Evolutionary conservation across 2,329 filamentous ascomycete species (phyloP), one percentile per base, ranked within the genome.

Genomic region (Hysterium pulicare): DNA sequence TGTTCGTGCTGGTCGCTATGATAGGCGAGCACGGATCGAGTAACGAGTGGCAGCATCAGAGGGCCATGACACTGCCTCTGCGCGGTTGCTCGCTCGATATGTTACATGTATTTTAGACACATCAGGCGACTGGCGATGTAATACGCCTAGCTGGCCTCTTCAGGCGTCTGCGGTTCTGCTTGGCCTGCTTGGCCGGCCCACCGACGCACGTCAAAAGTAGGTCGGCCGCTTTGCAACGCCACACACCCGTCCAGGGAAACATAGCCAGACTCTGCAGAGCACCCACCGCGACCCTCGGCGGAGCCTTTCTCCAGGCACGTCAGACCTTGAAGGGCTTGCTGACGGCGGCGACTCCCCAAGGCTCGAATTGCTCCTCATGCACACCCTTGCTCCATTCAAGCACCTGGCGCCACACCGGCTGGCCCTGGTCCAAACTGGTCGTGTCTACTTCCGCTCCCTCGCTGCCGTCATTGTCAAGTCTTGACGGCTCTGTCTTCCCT

Each of bases 341-440:
- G 58, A 61, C 57, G 57, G 49, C 34, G 37, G 24, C 24, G 26
- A 31, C 15, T 16, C 26, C 13, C 34, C 17, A 20, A 20, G 34
- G 4, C 21, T 21, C 34, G 5, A 3, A 3, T 20, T 39, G 37
- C 36, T 19, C n/a, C 31, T 55, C 55, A 64, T 61, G 62, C 62
- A 57, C 53, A 63, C 62, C 62, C 60, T 59, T 65, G 61, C 52
- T 51, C 34, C 34, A 37, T 16, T 24, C 20, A 53, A 42, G 43
- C 47, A 42, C 41, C 45, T 53, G 46, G 61, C 62, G 61, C 62
- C 62, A 64, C 62, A 59, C 62, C 57, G 59, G 55, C 56, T 61
- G 55, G 52, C 53, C 53, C 59, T 54, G 56, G 19, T 20, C 19
- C 19, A 33, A 33, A 28, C 8, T 28, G 33, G 33, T 58, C 49